phyloP scores from a whole-genome alignment of 352 stramenopile genomes.

The Globisporangium orthogonon region DNA sequence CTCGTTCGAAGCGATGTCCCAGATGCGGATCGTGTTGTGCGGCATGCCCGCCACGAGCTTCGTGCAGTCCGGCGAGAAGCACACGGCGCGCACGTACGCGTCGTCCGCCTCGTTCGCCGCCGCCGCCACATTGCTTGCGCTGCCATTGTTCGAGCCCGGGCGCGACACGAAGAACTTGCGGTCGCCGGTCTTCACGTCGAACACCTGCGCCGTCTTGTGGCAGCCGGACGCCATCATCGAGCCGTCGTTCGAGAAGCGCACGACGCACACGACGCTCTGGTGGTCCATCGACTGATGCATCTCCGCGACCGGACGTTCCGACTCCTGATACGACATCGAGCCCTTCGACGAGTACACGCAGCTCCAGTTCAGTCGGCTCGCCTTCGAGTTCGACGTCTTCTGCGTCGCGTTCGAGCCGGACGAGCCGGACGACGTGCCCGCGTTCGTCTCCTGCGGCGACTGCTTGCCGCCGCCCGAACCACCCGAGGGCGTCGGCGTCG shows the following conservation, averaged over 20 bases:
- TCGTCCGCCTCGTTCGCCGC: conserved; percentile 66
- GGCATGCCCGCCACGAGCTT: conserved; percentile 86
- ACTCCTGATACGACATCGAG: conserved; percentile 65
- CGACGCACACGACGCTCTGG: conserved; percentile 84
- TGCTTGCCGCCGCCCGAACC: conserved; percentile 16
- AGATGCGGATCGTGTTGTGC: conserved; percentile 84
- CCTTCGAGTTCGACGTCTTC: conserved; percentile 76
- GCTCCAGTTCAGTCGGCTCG: conserved; percentile 82
- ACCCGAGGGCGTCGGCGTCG: conserved; percentile 24
- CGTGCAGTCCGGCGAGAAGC: conserved; percentile 78
- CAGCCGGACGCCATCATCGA: conserved; percentile 84
- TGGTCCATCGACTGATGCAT: conserved; percentile 88
- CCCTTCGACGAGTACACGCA: conserved; percentile 73
- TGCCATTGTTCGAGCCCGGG: conserved; percentile 38
- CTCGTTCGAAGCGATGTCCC: conserved; percentile 84
- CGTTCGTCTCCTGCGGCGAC: conserved; percentile 11
- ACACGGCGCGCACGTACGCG: conserved; percentile 79
- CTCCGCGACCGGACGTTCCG: conserved; percentile 72
- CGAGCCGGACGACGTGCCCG: conserved; percentile 20
- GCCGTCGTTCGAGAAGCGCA: conserved; percentile 78
- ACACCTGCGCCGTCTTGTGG: conserved; percentile 84
- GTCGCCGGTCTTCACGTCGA: conserved; percentile 80
- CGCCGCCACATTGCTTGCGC: conserved; percentile 20
- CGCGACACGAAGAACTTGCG: conserved; percentile 78
- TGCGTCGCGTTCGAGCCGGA: conserved; percentile 44